Base-by-base conservation (phyloP, 768 basidiomycete species). In the Panaeolus papilionaceus region DNA sequence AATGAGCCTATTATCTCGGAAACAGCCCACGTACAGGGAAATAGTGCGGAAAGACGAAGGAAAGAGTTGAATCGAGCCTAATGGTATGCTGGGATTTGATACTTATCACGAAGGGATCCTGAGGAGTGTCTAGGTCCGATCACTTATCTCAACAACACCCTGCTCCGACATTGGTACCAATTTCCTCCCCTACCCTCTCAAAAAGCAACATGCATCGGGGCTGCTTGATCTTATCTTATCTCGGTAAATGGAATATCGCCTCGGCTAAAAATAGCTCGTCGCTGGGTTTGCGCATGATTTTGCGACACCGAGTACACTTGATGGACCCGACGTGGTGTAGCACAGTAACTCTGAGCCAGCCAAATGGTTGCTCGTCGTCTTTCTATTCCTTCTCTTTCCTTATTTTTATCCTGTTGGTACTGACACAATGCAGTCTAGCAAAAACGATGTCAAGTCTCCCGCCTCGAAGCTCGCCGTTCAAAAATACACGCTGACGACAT, bases 401-500 rank as follows among this genome's bases (percentile, higher is more conserved):
- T n/a, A n/a, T n/a, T n/a, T n/a, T n/a, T n/a, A 26, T 5, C 47
- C 6, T 23, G 16, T 26, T 10, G 20, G 37, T 16, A 14, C 28
- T 14, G 8, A 1, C 0, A 37, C 54, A 9, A 58, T 37, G 42
- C 42, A 18, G n/a, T 18, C 42, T 18, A 44, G 16, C 5, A 44
- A 44, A 18, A 18, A 16, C 39, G 2, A 33, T 9, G 3, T 58
- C 10, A 28, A 9, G 4, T 28, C 54, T 16, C 4, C 28, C 54
- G 14, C 10, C 8, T 14, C 28, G 33, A 58, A 37, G 28, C 28
- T 58, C 4, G 54, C 26, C 9, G 54, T 58, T 14, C 11, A 58
- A 33, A 77, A 69, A 62, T 75, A 74, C 42, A 63, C 65, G 7
- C 65, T 78, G 18, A 74, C 75, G 11, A 78, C 76, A 5, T 69